phyloP scores from a whole-genome alignment of 1,284 basidiomycete genomes.

The Tylopilus orsonianus region DNA sequence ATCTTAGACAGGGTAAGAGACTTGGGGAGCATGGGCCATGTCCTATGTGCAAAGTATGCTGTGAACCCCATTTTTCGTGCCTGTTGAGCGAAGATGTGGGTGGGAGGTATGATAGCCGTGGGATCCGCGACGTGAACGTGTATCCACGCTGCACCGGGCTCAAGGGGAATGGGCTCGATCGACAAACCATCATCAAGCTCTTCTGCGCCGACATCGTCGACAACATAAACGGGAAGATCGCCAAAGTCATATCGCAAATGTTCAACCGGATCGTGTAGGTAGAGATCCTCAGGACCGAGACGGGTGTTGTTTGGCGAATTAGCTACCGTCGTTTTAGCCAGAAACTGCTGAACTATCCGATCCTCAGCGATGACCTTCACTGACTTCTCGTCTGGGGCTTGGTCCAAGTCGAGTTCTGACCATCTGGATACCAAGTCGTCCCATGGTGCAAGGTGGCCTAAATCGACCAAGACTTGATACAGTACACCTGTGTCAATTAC shows the following conservation, averaged over 20 bases:
- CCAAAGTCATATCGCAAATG: slow-evolving; percentile 85
- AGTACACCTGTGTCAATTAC: slow-evolving; percentile 42
- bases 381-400: slow-evolving; percentile 36
- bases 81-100: slow-evolving; percentile 55
- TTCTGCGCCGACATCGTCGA: slow-evolving; percentile 80
- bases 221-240: slow-evolving; percentile 79
- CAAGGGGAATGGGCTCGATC: slow-evolving; percentile 60
- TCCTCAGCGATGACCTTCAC: slow-evolving; percentile 33
- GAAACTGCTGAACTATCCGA: slow-evolving; percentile 35
- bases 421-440: slow-evolving; percentile 54
- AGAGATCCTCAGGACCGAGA: slow-evolving; percentile 59
- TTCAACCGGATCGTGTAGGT: slow-evolving; percentile 57
- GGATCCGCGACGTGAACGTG: slow-evolving; percentile 96
- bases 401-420: slow-evolving; percentile 36
- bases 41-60: slow-evolving; percentile 65
- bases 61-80: slow-evolving; percentile 56
- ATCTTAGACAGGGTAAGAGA: slow-evolving; percentile 49
- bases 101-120: slow-evolving; percentile 74
- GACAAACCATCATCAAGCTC: slow-evolving; percentile 97
- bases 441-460: slow-evolving; percentile 77
- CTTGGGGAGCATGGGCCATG: slow-evolving; percentile 70
- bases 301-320: slow-evolving; percentile 20
- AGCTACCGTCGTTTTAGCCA: slow-evolving; percentile 9
- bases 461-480: slow-evolving; percentile 53
- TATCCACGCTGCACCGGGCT: slow-evolving; percentile 72